These are phyloP conservation scores for Thielaviopsis populi DNA, from an alignment of 2,329 filamentous ascomycete genomes.

Conservation along the genomic window DNA sequence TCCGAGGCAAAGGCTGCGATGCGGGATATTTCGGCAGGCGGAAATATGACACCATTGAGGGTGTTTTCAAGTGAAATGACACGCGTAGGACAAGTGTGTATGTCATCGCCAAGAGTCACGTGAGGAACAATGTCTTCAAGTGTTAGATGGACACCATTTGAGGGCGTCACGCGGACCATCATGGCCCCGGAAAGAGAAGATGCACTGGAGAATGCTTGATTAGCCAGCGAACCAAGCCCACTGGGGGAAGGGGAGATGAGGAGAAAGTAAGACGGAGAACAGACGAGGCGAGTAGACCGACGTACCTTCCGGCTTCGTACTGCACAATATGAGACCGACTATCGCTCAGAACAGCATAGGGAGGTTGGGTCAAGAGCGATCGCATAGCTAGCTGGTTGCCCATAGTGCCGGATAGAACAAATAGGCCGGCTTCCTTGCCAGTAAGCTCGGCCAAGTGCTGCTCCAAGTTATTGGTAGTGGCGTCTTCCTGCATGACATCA, in stretches of 20 bases:
- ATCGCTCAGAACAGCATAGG: constrained; percentile 68
- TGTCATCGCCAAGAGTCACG: constrained; percentile 49
- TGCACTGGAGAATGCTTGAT: constrained; percentile 33
- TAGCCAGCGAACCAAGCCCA: not conserved
- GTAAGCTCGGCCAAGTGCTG: constrained; percentile 56
- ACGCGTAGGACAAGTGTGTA: constrained; percentile 65
- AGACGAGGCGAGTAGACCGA: not conserved
- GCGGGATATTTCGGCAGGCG: constrained; percentile 50
- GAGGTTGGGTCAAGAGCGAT: constrained; percentile 62
- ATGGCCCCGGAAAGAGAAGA: constrained; percentile 57
- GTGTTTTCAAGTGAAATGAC: constrained; percentile 82
- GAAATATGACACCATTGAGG: constrained; percentile 63
- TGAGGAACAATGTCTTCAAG: constrained; percentile 59
- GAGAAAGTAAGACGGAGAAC: not conserved
- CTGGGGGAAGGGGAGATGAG: no score
- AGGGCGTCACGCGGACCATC: constrained; percentile 49
- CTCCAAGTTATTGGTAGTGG: constrained; percentile 63
- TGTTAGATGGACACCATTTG: constrained; percentile 58
- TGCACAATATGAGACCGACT: constrained; percentile 61
- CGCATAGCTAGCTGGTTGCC: constrained; percentile 78
- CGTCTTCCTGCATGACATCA: constrained; percentile 71
- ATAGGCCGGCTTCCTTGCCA: constrained; percentile 59
- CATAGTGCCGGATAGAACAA: constrained; percentile 86
- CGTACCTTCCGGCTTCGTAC: constrained; percentile 47
- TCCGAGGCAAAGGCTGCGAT: constrained; percentile 56